These are phyloP conservation scores for Cocos nucifera DNA, from an alignment of 176 grass and related monocot species.

Conservation along the genomic window DNA sequence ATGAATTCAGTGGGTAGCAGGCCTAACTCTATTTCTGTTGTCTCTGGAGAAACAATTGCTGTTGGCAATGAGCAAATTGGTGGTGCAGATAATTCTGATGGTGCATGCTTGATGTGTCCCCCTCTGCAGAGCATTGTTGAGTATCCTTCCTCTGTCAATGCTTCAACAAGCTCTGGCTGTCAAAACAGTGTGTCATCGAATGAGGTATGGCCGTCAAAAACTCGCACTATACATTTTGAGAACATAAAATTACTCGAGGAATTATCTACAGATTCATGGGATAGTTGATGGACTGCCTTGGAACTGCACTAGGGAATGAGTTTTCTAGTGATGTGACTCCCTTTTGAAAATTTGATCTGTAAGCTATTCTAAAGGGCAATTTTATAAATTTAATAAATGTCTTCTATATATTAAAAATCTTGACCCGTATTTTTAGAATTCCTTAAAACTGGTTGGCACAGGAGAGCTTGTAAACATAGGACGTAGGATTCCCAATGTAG, in stretches of 20 bases:
- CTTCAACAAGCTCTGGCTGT: conserved; percentile 19
- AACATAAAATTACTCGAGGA: too few relatives aligned
- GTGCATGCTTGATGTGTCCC: conserved; percentile 2
- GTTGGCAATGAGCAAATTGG: conserved; percentile 19
- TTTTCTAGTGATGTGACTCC: too few relatives aligned
- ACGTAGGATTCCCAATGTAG: too few relatives aligned
- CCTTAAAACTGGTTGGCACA: too few relatives aligned
- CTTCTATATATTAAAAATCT: too few relatives aligned
- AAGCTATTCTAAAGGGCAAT: not conserved
- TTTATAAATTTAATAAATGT: too few relatives aligned
- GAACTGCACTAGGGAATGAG: too few relatives aligned
- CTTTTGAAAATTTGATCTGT: not conserved
- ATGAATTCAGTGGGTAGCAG: not conserved
- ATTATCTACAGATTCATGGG: too few relatives aligned
- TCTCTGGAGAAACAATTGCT: conserved; percentile 8
- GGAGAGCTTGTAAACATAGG: too few relatives aligned
- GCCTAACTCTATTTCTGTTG: not conserved
- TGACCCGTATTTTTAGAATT: too few relatives aligned
- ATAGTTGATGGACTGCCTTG: too few relatives aligned
- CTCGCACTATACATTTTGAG: too few relatives aligned
- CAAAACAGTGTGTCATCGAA: conserved; percentile 19
- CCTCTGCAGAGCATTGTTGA: conserved; percentile 1
- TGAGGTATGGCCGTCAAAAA: conserved; percentile 13
- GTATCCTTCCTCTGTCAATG: conserved; percentile 20
- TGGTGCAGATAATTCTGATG: conserved; percentile 16